Evolutionary conservation across 2,329 filamentous ascomycete genomes (phyloP), one percentile per base, ranked within the genome.

Genomic region (Clarireedia sp.): DNA sequence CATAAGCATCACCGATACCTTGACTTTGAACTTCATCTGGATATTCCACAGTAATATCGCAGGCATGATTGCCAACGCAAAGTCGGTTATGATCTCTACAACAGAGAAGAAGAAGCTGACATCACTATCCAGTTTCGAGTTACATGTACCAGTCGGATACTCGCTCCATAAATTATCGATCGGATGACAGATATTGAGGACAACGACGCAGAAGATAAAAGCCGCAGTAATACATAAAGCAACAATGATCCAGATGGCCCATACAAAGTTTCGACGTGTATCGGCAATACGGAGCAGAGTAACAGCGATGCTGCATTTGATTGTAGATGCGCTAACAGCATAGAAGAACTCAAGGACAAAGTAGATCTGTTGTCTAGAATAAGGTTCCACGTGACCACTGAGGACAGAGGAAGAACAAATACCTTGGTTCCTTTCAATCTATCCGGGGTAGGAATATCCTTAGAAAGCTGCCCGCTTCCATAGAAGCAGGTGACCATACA

Each of bases 31-130:
- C 53, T 71, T 72, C 68, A 75, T 73, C 50, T 73, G 68, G 6
- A 74, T 57, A 16, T 70, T 68, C 70, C 70, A 73, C 9, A 75
- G 69, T 2, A 75, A 50, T 40, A 72, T 67, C 9, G 71, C 66
- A 0, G 73, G 73, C 2, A 75, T 62, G 5, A 73, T 68, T 29
- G 68, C 71, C 19, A 72, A 67, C 6, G 67, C 68, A 71, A 73
- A 75, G 54, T 75, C 73, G 2, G 69, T 72, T 16, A 66, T 14
- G 21, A 70, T 68, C 44, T 72, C 72, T 44, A 73, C 60, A 46
- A 66, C 65, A 1, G 69, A 70, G 54, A 70, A 67, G 60, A 68
- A 67, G 60, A 68, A 69, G 58, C 64, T 66, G 36, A 69, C 60
- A 46, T 63, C 63, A 59, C 63, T 67, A 57, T 69, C 67, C n/a